Conservation (phyloP, 2,329 filamentous ascomycete genomes). For the Coniochaeta prunicola region DNA sequence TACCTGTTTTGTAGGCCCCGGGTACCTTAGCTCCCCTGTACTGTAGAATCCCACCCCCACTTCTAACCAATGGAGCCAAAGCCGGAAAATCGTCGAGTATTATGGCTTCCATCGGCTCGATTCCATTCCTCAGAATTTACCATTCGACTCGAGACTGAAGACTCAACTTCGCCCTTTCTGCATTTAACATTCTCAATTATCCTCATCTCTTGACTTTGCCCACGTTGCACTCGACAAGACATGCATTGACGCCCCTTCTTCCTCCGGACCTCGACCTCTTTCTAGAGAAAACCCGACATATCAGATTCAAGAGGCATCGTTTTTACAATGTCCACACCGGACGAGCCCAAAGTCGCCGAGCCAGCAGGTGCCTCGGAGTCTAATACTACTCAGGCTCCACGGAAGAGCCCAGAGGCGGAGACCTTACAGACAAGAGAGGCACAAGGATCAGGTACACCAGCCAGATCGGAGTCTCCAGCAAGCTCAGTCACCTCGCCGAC, state of each 20-base stretch:
- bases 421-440: background rate
- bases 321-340: background rate
- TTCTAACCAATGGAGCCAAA: background rate
- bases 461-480: background rate
- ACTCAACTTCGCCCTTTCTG: no score
- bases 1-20: no score
- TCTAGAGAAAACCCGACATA: background rate
- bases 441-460: background rate
- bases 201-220: background rate
- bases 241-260: background rate
- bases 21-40: background rate
- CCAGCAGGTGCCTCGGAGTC: background rate
- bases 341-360: background rate
- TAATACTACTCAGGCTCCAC: background rate
- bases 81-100: background rate
- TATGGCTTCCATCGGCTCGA: background rate
- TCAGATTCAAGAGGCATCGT: background rate
- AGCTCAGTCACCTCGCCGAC: constrained; percentile 1
- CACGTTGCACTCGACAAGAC: background rate
- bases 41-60: background rate
- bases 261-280: background rate
- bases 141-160: background rate
- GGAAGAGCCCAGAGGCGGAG: background rate
- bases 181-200: background rate
- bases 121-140: background rate